phyloP scores from a whole-genome alignment of 805 yeast species.

The Kodamaea restingae region DNA sequence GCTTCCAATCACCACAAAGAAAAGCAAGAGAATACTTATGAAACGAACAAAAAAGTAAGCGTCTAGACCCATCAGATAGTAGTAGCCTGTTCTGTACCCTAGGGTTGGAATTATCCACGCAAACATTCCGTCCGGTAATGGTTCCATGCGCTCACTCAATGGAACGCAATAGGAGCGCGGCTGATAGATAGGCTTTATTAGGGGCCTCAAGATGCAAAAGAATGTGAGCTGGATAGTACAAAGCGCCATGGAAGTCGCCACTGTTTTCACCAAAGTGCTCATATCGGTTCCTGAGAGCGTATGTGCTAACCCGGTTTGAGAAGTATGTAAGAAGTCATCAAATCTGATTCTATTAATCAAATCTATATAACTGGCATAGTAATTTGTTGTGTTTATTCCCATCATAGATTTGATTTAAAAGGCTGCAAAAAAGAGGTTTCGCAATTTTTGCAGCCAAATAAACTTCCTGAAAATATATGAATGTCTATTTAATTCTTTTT shows the following conservation, averaged over 20 bases:
- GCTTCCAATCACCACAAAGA: constrained; percentile 51
- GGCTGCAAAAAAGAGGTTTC: not conserved
- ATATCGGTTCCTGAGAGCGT: constrained; percentile 55
- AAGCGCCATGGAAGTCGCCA: constrained; percentile 49
- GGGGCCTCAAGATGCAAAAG: constrained; percentile 34
- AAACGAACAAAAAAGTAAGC: constrained; percentile 70
- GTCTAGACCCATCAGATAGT: constrained; percentile 60
- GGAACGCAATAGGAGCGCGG: constrained; percentile 49
- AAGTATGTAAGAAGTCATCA: constrained; percentile 44
- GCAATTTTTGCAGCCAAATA: not conserved
- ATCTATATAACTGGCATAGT: constrained; percentile 14
- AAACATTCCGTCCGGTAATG: constrained; percentile 41
- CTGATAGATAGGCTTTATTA: constrained; percentile 45
- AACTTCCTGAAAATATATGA: too few species aligned
- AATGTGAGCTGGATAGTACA: constrained; percentile 50
- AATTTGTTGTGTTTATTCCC: constrained; percentile 14
- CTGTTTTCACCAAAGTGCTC: constrained; percentile 50
- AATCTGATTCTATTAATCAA: constrained; percentile 13
- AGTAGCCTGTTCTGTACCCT: constrained; percentile 37
- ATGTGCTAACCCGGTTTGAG: constrained; percentile 59
- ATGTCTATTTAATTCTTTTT: too few species aligned
- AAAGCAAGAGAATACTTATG: constrained; percentile 45
- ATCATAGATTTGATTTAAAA: not conserved
- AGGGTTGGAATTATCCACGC: constrained; percentile 53
- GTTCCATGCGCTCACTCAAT: constrained; percentile 31